Base-by-base conservation (phyloP, 768 basidiomycete genomes). In the Tylopilus intermedius region DNA sequence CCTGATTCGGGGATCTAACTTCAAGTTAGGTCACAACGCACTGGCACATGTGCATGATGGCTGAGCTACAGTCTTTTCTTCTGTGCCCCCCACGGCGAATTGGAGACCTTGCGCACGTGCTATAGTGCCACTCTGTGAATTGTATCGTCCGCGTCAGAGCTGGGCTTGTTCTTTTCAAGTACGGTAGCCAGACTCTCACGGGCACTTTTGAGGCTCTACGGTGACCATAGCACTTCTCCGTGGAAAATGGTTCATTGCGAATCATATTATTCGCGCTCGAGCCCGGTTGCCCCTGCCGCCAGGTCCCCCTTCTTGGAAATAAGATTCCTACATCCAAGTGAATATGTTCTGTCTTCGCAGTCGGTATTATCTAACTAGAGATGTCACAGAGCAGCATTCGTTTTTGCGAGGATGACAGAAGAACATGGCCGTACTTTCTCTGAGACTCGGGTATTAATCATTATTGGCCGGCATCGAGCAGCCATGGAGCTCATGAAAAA, bases 371-470 rank as follows among this genome's bases (percentile, higher is more conserved):
- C 46, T 58, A 21, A 58, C 45, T 11, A 26, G 6, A 11, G 0
- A 15, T 8, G 5, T 50, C 14, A 8, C 27, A 63, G 64, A 8
- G 30, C 52, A 15, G 53, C 60, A 7, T 61, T 64, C 22, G 55
- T 24, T 26, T 82, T 80, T 45, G 78, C 83, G 29, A 72, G 78
- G 59, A 79, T 81, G 76, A 80, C 78, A 2, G 72, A 82, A 58
- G 60, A 74, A 54, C 83, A 84, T 58, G 83, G 84, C 0, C 0
- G 72, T 85, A 0, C 81, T 83, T 55, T 74, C 78, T 0, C 62
- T 84, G 1, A 72, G 75, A 5, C 37, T 10, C 40, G 41, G 2
- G 8, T 52, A 5, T 61, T 57, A 8, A 50, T 67, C 1, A 21
- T 67, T 14, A 62, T 67, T 8, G 67, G 64, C 1, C 61, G 66